Evolutionary conservation across 176 grass and related monocot species (phyloP), one percentile per base, ranked within the genome.

Genomic region (Phyllostachys edulis): DNA sequence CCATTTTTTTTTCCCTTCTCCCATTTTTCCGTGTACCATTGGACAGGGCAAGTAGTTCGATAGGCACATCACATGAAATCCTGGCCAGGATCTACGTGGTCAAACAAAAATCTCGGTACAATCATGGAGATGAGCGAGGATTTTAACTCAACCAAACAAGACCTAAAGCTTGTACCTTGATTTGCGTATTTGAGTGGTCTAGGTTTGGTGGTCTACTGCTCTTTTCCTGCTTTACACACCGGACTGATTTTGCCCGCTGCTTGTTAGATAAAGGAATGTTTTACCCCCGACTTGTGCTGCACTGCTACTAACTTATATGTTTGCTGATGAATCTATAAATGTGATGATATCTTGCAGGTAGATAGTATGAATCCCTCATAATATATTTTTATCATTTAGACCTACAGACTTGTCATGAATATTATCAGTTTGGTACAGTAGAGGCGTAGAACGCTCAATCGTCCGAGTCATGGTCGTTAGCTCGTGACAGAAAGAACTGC

Each of bases 1-100:
- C 8, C 52, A 34, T 2, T 2, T 2, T 17, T 14, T 4, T 9
- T 16, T 1, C 0, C n/a, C 32, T 5, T 21, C 9, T 5, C 0
- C 5, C 7, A 0, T 10, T 6, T 44, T 34, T 14, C 1, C 4
- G 10, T 44, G 39, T 6, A 14, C 0, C 7, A 71, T 6, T 46
- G 15, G 21, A 50, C 23, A 4, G 18, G 44, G 71, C 26, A 52
- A 3, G 23, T 49, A 18, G 4, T 20, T 65, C 41, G 9, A 15
- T 20, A 5, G 59, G 17, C 41, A 79, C 77, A 13, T 34, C 24
- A 8, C 27, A 1, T 78, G 76, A n/a, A n/a, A n/a, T n/a, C n/a
- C n/a, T n/a, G n/a, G n/a, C n/a, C n/a, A n/a, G n/a, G n/a, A n/a
- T n/a, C n/a, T n/a, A n/a, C n/a, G n/a, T n/a, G n/a, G n/a, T n/a